Percentiles rank a stretch among this genome's conserved stretches.
Evolutionary conservation across 176 grass and related monocot species (phyloP).

Genomic region (Carex parvula): DNA sequence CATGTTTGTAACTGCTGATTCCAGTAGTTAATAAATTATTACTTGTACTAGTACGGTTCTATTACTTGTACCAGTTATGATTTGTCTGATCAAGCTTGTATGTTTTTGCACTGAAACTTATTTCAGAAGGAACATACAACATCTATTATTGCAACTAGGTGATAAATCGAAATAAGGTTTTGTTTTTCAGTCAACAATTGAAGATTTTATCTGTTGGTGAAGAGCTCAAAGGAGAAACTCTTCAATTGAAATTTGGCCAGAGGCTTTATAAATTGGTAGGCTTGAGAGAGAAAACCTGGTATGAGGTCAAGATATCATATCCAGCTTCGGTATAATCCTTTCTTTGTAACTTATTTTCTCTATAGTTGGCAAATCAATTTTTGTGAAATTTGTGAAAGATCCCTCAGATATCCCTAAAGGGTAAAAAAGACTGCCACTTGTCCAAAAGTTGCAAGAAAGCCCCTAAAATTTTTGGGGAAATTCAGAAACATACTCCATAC

Average conservation of each 20-base stretch:
- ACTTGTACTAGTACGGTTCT: neutral
- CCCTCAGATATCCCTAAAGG: neutral
- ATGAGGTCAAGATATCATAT: constrained; percentile 98
- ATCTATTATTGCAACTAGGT: neutral
- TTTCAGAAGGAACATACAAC: neutral
- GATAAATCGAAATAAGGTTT: neutral
- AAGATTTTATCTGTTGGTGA: constrained; percentile 49
- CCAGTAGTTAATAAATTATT: neutral
- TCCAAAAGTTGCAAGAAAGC: neutral
- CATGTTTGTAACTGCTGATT: neutral
- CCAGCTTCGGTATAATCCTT: constrained; percentile 66
- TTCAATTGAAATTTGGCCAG: constrained; percentile 43
- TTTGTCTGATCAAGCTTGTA: no score
- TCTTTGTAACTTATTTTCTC: neutral
- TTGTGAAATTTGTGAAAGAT: neutral
- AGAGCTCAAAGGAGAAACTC: constrained; percentile 51
- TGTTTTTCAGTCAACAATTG: constrained; percentile 37
- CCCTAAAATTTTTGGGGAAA: neutral
- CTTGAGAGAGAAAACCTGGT: constrained; percentile 46
- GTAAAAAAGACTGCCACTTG: neutral
- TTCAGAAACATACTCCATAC: neutral
- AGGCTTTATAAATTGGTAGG: constrained; percentile 54
- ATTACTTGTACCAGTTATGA: no score
- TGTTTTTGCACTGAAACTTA: neutral
- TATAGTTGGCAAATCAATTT: neutral